Percentiles rank a stretch among this genome's conserved stretches.
Conservation (phyloP, 148 eudicot species). For the Beta vulgaris region DNA sequence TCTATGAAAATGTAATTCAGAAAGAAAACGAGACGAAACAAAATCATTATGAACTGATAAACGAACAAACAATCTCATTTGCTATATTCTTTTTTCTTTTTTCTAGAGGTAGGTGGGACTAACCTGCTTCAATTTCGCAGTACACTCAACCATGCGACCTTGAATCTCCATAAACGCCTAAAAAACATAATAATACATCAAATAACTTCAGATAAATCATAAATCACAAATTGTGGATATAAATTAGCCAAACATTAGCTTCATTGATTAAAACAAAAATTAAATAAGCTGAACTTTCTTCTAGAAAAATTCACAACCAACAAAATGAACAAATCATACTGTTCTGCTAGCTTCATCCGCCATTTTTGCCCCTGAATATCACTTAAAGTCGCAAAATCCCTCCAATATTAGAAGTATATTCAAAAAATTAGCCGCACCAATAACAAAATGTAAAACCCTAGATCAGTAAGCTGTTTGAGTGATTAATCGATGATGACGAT, state of each 20-base stretch:
- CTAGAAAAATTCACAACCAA: neutral
- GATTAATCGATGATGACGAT: neutral
- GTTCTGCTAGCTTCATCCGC: conserved; percentile 78
- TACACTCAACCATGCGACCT: conserved; percentile 79
- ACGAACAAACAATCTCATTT: neutral
- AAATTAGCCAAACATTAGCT: neutral
- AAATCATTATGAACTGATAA: neutral
- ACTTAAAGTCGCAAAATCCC: neutral
- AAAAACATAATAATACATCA: neutral
- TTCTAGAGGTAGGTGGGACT: neutral
- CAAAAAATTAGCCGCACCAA: neutral
- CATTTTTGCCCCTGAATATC: conserved; percentile 31
- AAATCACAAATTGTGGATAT: neutral
- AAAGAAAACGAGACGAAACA: neutral
- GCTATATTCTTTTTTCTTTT: no score
- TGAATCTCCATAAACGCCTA: conserved; percentile 90
- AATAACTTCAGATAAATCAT: neutral
- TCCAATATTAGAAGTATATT: neutral
- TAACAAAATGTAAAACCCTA: neutral
- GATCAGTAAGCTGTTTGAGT: neutral
- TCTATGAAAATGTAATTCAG: neutral
- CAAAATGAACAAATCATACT: conserved; percentile 27
- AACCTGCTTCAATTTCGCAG: conserved; percentile 85
- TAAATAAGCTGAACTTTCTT: neutral
- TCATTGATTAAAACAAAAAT: neutral